Evolutionary conservation across 129 eudicot species (phyloP), one percentile per base, ranked within the genome.

Genomic region (Chrysanthemum lavandulifolium): DNA sequence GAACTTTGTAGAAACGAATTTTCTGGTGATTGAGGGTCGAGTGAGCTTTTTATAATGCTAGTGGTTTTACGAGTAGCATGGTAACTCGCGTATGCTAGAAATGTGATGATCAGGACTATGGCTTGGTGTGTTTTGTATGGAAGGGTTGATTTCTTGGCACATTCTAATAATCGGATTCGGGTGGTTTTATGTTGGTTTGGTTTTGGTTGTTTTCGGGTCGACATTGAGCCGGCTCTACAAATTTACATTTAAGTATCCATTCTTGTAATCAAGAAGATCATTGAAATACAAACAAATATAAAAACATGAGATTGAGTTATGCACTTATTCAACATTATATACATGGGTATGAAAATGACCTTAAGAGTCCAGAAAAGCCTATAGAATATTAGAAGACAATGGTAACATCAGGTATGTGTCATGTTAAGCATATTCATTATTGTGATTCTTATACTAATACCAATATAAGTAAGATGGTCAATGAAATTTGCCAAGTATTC

Each of bases 11-110:
- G 77, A 21, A n/a, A 70, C 4, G 90, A 76, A 80, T 76, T 48
- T 3, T 76, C 62, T 0, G 87, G 83, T 10, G 96, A 76, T 69
- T 84, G 87, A 13, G 99, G 99, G 31, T 90, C 97, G 2, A 95
- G 96, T 47, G 99, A 96, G 78, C 88, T 88, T 78, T 95, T 95
- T 15, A 95, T 89, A 57, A 92, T 82, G 81, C 98, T 92, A n/a
- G 88, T 80, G 68, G 98, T 92, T 85, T 92, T 92, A 11, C 98
- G 78, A 43, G 98, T 71, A 18, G 89, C 93, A 51, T 92, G 98
- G 78, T 85, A 92, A 73, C 79, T 59, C 53, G 90, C 63, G 67
- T 92, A 92, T 29, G 98, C 98, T 69, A 86, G 78, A 61, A 92
- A 92, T 36, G 98, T 92, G 29, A 92, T 69, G 57, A 84, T 68